A percentile compares a stretch with the other conserved stretches of the same genome.
Conservation (phyloP, 306 rosid genomes). For the Acacia acuminata region DNA sequence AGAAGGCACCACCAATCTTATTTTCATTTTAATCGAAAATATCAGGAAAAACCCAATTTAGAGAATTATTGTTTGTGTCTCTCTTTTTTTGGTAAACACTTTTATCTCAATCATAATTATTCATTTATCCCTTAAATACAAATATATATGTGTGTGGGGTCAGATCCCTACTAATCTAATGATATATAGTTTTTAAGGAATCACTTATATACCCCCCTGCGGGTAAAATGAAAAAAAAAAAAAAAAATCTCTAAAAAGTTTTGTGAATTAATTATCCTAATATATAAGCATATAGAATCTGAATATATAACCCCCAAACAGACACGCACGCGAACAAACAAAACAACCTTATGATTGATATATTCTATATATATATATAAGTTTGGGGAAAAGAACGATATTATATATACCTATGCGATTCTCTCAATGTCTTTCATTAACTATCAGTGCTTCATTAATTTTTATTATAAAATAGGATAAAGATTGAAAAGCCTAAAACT, state of each 20-base stretch:
- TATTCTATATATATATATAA: background rate
- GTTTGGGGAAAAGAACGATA: background rate
- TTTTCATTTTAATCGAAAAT: background rate
- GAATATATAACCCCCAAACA: background rate
- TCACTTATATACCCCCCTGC: background rate
- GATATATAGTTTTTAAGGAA: background rate
- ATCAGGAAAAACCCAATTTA: background rate
- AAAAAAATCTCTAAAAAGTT: background rate
- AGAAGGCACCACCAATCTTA: background rate
- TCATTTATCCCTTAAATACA: background rate
- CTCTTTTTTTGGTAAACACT: background rate
- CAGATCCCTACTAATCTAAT: background rate
- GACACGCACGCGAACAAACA: background rate
- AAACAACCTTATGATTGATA: background rate
- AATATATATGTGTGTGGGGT: background rate
- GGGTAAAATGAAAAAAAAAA: background rate
- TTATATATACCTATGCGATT: background rate
- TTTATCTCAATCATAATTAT: background rate
- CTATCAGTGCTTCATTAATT: no score
- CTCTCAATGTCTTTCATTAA: background rate
- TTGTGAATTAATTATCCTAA: background rate
- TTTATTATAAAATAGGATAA: constrained; percentile 3
- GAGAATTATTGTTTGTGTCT: no score
- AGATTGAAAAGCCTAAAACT: constrained; percentile 19
- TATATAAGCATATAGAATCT: background rate